phyloP scores from a whole-genome alignment of 176 grass and related monocot genomes.

The Dactylis glomerata region DNA sequence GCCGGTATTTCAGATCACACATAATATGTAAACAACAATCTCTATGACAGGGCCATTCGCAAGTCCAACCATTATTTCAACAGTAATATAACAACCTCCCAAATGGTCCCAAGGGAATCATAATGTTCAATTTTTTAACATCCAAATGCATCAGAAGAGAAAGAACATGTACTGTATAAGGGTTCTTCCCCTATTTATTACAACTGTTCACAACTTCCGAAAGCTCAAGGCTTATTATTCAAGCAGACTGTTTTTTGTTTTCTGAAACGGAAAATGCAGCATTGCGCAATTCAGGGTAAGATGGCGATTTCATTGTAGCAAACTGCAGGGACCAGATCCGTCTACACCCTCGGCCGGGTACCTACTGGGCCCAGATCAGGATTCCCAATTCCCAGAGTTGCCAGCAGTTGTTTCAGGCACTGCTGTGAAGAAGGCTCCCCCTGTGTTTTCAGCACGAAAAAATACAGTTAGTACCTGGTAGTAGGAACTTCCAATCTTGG shows the following conservation, averaged over 20 bases:
- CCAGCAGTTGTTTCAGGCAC: constrained; percentile 53
- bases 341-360: constrained; percentile 20
- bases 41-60: neutral
- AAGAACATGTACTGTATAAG: neutral
- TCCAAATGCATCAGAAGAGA: neutral
- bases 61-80: neutral
- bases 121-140: neutral
- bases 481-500: neutral
- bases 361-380: constrained; percentile 28
- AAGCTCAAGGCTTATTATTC: neutral
- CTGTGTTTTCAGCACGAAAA: constrained; percentile 40
- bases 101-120: neutral
- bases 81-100: neutral
- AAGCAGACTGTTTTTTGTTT: neutral
- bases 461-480: neutral
- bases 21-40: neutral
- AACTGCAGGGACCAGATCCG: neutral
- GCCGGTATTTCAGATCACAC: neutral
- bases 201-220: neutral
- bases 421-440: constrained; percentile 37
- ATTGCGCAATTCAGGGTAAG: neutral
- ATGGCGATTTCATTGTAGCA: neutral
- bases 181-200: neutral
- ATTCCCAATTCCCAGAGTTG: constrained; percentile 27
- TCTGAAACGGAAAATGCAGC: neutral